Conservation (phyloP, 106 monocot genomes). For the Acorus gramineus region DNA sequence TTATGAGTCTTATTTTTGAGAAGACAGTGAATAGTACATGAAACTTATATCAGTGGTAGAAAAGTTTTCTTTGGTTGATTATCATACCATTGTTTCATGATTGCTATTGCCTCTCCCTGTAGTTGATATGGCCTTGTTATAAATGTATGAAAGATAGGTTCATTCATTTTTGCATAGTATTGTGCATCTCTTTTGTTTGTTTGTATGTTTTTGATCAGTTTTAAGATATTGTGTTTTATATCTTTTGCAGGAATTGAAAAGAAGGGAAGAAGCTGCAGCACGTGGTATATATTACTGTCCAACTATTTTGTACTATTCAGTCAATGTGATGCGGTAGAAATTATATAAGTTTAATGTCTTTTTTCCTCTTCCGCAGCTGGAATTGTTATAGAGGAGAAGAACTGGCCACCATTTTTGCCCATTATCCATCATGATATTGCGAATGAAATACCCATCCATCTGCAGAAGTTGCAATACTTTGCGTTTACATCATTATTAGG, state of each 20-base stretch:
- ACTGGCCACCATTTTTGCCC: conserved; percentile 69
- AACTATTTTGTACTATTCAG: conserved; percentile 1
- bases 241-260: conserved; percentile 35
- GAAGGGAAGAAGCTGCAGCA: conserved; percentile 46
- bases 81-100: too few relatives aligned
- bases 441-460: conserved; percentile 57
- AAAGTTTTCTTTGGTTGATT: too few relatives aligned
- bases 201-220: not conserved
- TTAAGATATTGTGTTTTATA: not conserved
- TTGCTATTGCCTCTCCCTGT: too few relatives aligned
- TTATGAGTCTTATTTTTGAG: too few relatives aligned
- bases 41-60: too few relatives aligned
- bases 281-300: conserved; percentile 17
- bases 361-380: conserved; percentile 40
- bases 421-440: conserved; percentile 75
- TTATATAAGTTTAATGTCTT: too few relatives aligned
- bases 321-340: not conserved
- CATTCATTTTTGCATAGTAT: not conserved
- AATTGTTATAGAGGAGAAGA: conserved; percentile 57
- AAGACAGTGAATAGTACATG: too few relatives aligned
- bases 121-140: too few relatives aligned
- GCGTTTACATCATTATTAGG: conserved; percentile 72
- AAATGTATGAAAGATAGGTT: not conserved
- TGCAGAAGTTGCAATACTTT: conserved; percentile 68
- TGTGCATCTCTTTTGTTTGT: not conserved